Base-by-base conservation (phyloP, 345 rosid genomes). In the Syzygium jambos region DNA sequence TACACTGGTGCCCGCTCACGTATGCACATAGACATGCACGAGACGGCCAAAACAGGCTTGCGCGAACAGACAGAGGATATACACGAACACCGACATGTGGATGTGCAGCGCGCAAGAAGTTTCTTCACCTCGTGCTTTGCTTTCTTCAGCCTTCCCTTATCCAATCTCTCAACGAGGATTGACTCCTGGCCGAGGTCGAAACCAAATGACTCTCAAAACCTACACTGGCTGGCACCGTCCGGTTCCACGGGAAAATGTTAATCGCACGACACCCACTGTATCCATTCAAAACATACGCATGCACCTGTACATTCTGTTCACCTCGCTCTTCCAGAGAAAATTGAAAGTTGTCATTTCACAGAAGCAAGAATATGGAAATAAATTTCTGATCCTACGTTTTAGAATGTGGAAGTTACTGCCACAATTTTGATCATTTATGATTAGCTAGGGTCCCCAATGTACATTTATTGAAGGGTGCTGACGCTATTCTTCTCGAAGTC, bases 261-360 rank as follows among this genome's bases (percentile, higher is more conserved):
- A 68, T 16, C 11, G 0, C 78, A 9, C 23, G 0, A 30, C 43
- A 0, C 0, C 23, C 4, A 25, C 27, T 17, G 46, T 30, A 34
- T 68, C 78, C 78, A 68, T 30, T 30, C 46, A 29, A 68, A 34
- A 34, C 46, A 68, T 68, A 8, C 23, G 23, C 46, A 68, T 34
- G 43, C 78, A 34, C 46, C 17, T 17, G 46, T 21, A 34, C 78
- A 17, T 68, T 68, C 23, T 38, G 46, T 68, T 68, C 46, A 34
- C 46, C 78, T 68, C 43, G 23, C 78, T 17, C 78, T 34, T 68
- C 2, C 46, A 17, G 78, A 68, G 46, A 34, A 30, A 68, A 30
- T 68, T 16, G 34, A 30, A 68, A 34, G 78, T 68, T 29, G 1
- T 9, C 43, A 68, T 68, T 68, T 68, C 78, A 17, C 21, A 68